These are phyloP conservation scores for Penicillium argentinense DNA, from an alignment of 495 filamentous ascomycete species.

Conservation along the genomic window DNA sequence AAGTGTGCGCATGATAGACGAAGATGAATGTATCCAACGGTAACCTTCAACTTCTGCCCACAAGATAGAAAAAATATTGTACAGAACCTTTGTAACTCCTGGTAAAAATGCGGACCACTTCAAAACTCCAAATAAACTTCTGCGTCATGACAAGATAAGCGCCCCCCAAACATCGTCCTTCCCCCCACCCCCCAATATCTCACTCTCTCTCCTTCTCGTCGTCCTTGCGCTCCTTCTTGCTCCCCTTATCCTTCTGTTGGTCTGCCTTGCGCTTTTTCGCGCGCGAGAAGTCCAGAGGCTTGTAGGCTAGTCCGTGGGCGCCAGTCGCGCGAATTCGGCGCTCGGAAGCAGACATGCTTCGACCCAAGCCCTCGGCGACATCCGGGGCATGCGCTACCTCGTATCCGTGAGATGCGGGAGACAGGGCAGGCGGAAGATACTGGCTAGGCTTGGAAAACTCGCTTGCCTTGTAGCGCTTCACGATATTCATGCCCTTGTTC, in stretches of 20 bases:
- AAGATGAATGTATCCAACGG: too few relatives aligned
- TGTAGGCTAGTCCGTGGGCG: constrained; percentile 42
- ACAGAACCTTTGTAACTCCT: neutral
- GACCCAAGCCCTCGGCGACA: constrained; percentile 34
- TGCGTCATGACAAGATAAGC: too few relatives aligned
- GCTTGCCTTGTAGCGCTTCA: too few relatives aligned
- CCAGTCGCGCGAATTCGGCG: constrained; percentile 41
- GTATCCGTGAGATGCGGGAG: constrained; percentile 30
- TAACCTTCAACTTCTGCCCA: too few relatives aligned
- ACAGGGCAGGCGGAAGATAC: constrained; percentile 33
- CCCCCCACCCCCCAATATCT: neutral
- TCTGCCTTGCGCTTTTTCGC: constrained; percentile 23
- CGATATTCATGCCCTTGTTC: too few relatives aligned
- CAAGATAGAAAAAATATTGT: neutral
- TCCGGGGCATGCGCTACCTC: constrained; percentile 42
- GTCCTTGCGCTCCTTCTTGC: constrained; percentile 14
- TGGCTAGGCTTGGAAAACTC: too few relatives aligned
- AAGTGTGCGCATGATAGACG: neutral
- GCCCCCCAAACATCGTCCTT: too few relatives aligned
- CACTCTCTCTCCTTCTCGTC: neutral
- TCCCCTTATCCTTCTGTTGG: too few relatives aligned
- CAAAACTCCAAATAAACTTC: too few relatives aligned
- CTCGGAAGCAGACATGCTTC: constrained; percentile 43
- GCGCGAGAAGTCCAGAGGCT: constrained; percentile 35
- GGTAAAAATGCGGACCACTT: neutral